phyloP scores from a whole-genome alignment of 441 rosid genomes.

The Gossypium trilobum region DNA sequence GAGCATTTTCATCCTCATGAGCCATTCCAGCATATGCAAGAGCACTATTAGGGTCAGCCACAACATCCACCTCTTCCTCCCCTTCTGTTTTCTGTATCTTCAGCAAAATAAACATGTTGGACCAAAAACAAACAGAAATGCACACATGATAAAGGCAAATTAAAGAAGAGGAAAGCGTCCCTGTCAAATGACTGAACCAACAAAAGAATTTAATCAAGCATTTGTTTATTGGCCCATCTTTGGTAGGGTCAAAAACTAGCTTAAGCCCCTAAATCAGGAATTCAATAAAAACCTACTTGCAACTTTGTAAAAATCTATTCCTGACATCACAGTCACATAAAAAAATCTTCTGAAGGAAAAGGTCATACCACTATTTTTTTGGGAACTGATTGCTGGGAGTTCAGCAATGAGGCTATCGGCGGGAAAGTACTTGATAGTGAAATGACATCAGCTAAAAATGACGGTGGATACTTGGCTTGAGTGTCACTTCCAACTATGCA shows the following conservation, averaged over 20 bases:
- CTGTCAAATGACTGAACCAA: background rate
- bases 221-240: background rate
- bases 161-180: background rate
- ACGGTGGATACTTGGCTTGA: conserved; percentile 62
- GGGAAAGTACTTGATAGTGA: conserved; percentile 79
- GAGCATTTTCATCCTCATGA: conserved; percentile 43
- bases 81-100: conserved; percentile 35
- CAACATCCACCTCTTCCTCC: conserved; percentile 39
- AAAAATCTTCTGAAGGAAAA: conserved; percentile 1
- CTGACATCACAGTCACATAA: background rate
- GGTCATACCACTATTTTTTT: conserved; percentile 35
- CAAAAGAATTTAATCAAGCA: background rate
- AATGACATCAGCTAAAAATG: conserved; percentile 63
- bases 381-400: conserved; percentile 30
- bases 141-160: conserved; percentile 7
- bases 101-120: conserved; percentile 18
- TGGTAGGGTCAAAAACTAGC: background rate
- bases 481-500: conserved; percentile 58
- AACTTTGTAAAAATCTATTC: background rate
- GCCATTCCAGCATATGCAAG: conserved; percentile 27
- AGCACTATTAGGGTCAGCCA: conserved; percentile 20
- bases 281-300: background rate
- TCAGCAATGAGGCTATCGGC: conserved; percentile 49
- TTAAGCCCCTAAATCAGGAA: background rate
- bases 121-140: background rate